A percentile compares a stretch with the other conserved stretches of the same genome.
Conservation (phyloP, 805 yeast genomes). For the Hanseniaspora singularis region DNA sequence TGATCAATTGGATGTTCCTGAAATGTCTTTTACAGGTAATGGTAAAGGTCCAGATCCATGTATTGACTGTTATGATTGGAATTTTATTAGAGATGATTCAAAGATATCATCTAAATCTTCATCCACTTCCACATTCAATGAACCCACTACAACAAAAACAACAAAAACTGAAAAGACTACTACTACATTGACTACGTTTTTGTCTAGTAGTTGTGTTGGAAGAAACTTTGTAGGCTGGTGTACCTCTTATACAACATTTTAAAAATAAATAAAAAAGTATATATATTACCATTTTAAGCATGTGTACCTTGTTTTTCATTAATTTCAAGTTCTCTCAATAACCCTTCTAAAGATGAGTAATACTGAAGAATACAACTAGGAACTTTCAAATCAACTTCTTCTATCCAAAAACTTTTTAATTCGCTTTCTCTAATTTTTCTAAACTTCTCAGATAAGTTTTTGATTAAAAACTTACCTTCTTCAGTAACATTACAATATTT, state of each 20-base stretch:
- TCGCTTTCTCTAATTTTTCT: constrained; percentile 22
- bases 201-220: constrained; percentile 25
- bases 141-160: constrained; percentile 18
- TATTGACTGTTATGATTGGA: constrained; percentile 84
- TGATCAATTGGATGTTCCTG: constrained; percentile 54
- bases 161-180: constrained; percentile 17
- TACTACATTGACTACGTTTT: constrained; percentile 19
- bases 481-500: constrained; percentile 15
- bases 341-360: constrained; percentile 21
- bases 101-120: constrained; percentile 24
- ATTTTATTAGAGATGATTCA: constrained; percentile 40
- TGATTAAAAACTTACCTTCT: constrained; percentile 16
- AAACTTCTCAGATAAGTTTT: constrained; percentile 20
- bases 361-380: constrained; percentile 24
- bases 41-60: constrained; percentile 74
- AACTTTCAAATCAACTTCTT: constrained; percentile 23
- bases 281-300: background rate
- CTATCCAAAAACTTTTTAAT: constrained; percentile 24
- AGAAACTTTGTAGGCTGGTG: constrained; percentile 30
- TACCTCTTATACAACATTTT: constrained; percentile 23
- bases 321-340: constrained; percentile 17
- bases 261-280: no score
- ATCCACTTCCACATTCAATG: constrained; percentile 29
- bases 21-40: constrained; percentile 2
- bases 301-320: background rate